phyloP scores from a whole-genome alignment of 2,329 filamentous ascomycete genomes.

The Rhynchosporium agropyri region DNA sequence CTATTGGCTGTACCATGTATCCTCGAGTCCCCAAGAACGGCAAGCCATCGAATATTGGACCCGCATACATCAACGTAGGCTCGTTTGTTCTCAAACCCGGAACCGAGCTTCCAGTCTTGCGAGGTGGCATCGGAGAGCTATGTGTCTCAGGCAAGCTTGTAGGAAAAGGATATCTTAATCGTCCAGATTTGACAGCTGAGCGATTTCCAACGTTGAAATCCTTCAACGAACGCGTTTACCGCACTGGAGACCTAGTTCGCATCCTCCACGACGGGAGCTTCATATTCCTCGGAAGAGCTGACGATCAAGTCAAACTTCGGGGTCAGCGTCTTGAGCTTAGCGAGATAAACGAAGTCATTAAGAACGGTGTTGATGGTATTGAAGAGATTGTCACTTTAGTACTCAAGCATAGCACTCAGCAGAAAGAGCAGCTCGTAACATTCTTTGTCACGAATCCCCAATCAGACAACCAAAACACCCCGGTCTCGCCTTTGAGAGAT shows the following conservation, averaged over 20 bases:
- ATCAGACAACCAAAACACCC: slow-evolving; percentile 40
- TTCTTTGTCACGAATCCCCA: slow-evolving; percentile 59
- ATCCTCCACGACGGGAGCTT: slow-evolving; percentile 80
- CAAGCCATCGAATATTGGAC: slow-evolving; percentile 84
- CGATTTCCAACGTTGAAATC: slow-evolving; percentile 68
- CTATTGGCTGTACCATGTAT: slow-evolving; percentile 90
- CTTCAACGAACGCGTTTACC: slow-evolving; percentile 69
- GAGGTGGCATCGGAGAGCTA: slow-evolving; percentile 82
- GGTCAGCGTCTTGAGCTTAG: slow-evolving; percentile 88
- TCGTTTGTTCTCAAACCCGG: slow-evolving; percentile 74
- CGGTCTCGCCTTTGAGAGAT: slow-evolving; percentile 54
- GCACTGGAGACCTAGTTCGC: slow-evolving; percentile 86
- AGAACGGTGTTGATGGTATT: slow-evolving; percentile 59
- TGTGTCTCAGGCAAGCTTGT: slow-evolving; percentile 87
- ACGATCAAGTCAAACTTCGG: slow-evolving; percentile 90
- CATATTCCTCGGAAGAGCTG: slow-evolving; percentile 83
- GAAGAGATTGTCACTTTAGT: slow-evolving; percentile 77
- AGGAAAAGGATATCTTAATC: slow-evolving; percentile 85
- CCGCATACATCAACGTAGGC: slow-evolving; percentile 85
- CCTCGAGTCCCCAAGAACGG: slow-evolving; percentile 77
- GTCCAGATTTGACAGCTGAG: slow-evolving; percentile 74
- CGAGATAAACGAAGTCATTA: slow-evolving; percentile 86
- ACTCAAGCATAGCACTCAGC: slow-evolving; percentile 67
- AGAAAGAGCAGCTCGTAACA: slow-evolving; percentile 81
- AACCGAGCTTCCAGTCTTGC: slow-evolving; percentile 70